Evolutionary conservation across 179 eudicot genomes (phyloP), one percentile per base, ranked within the genome.

Genomic region (Patellifolia procumbens): DNA sequence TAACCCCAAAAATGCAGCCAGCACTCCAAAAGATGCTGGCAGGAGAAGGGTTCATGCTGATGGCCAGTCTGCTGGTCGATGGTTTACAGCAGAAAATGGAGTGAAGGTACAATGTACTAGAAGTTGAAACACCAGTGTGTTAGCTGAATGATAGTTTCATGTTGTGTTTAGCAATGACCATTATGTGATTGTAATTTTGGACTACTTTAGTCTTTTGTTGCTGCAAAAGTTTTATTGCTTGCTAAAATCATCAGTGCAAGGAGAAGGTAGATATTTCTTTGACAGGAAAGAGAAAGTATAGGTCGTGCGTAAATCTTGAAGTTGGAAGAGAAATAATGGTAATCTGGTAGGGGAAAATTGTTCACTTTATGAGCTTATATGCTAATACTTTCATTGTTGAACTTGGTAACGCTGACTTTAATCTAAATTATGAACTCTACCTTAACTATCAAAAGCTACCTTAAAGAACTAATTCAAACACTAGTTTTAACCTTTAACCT

Each of bases 31-130:
- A 84, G 91, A 90, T 87, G 98, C 97, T 75, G 91, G 91, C 74
- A 90, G 85, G 86, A 91, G 97, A 86, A 84, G 96, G 82, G 90
- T 91, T 74, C 90, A 81, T 28, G 97, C 97, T 72, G 89, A 79
- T 81, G 88, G 90, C 37, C 89, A 84, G 76, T 84, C 96, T 72
- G 68, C 91, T 59, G 97, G 97, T 72, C 91, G 86, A 46, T 96
- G 99, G 99, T 79, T 76, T 83, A 89, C 91, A 29, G 85, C 48
- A 78, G 80, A 84, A 51, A 84, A 86, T 81, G 98, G 98, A 78
- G 87, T 68, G 85, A 91, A 82, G 85, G 99, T n/a, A n/a, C n/a
- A n/a, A n/a, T n/a, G n/a, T n/a, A n/a, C n/a, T n/a, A n/a, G n/a
- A n/a, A n/a, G n/a, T n/a, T 39, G 43, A 39, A 9, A 39, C 34